phyloP scores from a whole-genome alignment of 768 basidiomycete species.

The Rhizopogon roseolus region DNA sequence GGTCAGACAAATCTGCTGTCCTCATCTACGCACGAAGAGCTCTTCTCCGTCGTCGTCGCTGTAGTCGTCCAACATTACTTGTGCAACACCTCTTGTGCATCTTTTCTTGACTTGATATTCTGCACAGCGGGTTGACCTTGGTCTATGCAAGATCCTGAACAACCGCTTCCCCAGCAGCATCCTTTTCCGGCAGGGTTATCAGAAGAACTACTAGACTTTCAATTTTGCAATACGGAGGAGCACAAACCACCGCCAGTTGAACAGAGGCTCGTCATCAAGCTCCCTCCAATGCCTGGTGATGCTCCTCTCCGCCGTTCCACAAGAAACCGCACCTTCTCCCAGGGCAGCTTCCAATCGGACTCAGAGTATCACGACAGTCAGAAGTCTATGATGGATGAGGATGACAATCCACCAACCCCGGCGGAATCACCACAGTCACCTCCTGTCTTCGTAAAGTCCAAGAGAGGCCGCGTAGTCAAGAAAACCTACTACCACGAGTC shows the following conservation, averaged over 20 bases:
- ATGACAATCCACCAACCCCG: neutral
- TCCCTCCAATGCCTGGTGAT: conserved; percentile 15
- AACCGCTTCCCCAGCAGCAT: neutral
- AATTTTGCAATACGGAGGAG: neutral
- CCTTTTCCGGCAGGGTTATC: neutral
- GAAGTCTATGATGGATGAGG: conserved; percentile 27
- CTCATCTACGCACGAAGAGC: neutral
- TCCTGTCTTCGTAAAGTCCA: conserved; percentile 19
- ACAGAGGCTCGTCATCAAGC: conserved; percentile 14
- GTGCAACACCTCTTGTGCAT: neutral
- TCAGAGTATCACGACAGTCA: conserved; percentile 30
- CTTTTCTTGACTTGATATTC: conserved; percentile 1
- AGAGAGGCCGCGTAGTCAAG: conserved; percentile 36
- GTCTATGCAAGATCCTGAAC: conserved; percentile 10
- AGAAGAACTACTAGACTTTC: neutral
- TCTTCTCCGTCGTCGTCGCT: neutral
- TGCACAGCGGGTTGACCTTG: neutral
- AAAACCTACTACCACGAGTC: conserved; percentile 42
- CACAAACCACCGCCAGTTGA: neutral
- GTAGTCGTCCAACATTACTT: neutral
- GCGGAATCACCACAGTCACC: conserved; percentile 2
- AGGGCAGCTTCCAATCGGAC: conserved; percentile 22
- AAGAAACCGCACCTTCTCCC: conserved; percentile 13
- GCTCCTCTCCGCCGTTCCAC: conserved; percentile 19
- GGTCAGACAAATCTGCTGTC: conserved; percentile 5